A percentile compares a stretch with the other conserved stretches of the same genome.
Evolutionary conservation across 2,329 filamentous ascomycete species (phyloP).

Genomic region (Thelonectria rubi): DNA sequence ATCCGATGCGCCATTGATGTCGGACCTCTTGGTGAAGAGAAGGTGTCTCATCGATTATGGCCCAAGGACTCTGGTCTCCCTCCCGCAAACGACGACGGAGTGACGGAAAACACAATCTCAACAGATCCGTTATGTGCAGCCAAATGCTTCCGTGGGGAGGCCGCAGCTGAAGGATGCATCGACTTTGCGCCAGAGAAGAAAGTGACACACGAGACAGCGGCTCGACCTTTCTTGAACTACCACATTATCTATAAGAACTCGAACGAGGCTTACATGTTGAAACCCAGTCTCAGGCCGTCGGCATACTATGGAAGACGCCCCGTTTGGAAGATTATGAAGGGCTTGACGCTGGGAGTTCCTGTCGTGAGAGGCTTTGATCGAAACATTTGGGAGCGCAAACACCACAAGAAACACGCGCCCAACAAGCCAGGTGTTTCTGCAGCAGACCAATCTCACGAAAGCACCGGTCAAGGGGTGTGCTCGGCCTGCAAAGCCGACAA

Average conservation of each 20-base stretch:
- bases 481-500: conserved; percentile 71
- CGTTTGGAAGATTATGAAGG: conserved; percentile 84
- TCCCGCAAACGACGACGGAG: conserved; percentile 26
- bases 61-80: conserved; percentile 59
- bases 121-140: conserved; percentile 68
- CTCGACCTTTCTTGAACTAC: conserved; percentile 73
- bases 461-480: conserved; percentile 51
- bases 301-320: conserved; percentile 85
- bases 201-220: conserved; percentile 53
- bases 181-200: conserved; percentile 47
- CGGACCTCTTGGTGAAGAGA: conserved; percentile 88
- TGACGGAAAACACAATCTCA: conserved; percentile 55
- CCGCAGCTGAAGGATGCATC: conserved; percentile 62
- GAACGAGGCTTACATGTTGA: conserved; percentile 82
- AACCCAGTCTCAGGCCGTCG: conserved; percentile 85
- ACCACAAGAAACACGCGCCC: conserved; percentile 57
- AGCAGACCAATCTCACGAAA: conserved; percentile 44
- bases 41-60: conserved; percentile 87
- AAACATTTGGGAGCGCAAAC: conserved; percentile 76
- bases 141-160: conserved; percentile 67
- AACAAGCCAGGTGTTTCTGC: conserved; percentile 42
- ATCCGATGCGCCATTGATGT: conserved; percentile 89
- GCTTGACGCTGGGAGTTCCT: conserved; percentile 81
- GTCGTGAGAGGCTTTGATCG: conserved; percentile 92
- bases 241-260: conserved; percentile 88